Evolutionary conservation across 2,329 filamentous ascomycete species (phyloP), one percentile per base, ranked within the genome.

Genomic region (Trichoderma sp.): DNA sequence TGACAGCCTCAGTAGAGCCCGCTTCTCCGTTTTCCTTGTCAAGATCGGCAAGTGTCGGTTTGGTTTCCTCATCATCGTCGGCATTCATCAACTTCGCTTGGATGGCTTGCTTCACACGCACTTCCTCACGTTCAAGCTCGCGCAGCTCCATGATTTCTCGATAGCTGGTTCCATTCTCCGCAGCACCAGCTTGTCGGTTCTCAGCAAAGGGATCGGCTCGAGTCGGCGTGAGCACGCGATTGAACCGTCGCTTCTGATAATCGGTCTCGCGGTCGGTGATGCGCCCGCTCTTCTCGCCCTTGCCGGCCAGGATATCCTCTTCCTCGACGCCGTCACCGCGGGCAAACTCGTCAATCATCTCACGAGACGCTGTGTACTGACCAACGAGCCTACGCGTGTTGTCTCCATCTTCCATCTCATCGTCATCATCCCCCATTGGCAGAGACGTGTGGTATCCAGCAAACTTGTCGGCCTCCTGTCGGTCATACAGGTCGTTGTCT

Each of bases 201-300:
- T 90, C 87, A 29, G 92, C 91, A 76, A 97, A 97, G 0, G 93
- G 90, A 77, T 97, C 93, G 70, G 90, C 92, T 75, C 93, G 89
- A 9, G 92, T 93, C 5, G 94, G 93, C 25, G 93, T 95, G 70
- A 98, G 84, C 63, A 88, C 89, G 70, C 95, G 93, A 77, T 97
- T 90, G 79, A 97, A 96, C 69, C 94, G 89, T 72, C 94, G 92
- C 81, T 97, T 97, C 81, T 99, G 96, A 78, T 99, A 99, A 76
- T 98, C 94, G 71, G 93, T 96, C 83, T 98, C 94, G 75, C 95
- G 91, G 77, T 96, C 94, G 70, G 90, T 85, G 76, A 99, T 98
- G 74, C 94, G 90, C 68, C 91, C 93, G 78, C 93, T 92, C 81
- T 94, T 92, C 83, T 98, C 95, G 73, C 87, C 86, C 73, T 90